Base-by-base conservation (phyloP, 2,329 filamentous ascomycete genomes). In the Penicillium sp. region DNA sequence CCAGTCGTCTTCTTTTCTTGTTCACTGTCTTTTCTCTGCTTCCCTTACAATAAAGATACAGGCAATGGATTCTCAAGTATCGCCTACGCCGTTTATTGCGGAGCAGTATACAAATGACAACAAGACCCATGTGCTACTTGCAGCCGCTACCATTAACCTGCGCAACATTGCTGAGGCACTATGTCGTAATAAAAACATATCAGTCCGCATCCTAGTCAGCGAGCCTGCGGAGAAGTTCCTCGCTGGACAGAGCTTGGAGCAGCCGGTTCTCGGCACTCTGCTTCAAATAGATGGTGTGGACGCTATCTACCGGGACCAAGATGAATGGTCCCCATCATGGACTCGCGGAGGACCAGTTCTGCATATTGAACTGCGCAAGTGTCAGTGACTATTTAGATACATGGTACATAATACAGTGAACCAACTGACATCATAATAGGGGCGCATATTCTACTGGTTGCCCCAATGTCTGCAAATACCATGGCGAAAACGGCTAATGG, bases 141-240 rank as follows among this genome's bases (percentile, higher is more conserved):
- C 83, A 37, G 84, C 85, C n/a, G 92, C 92, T 15, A 91, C 89
- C 7, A 96, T 96, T 67, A 97, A 97, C 69, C 77, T 91, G 3
- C 85, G 85, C 2, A 77, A 82, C 38, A 90, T 92, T 61, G 78
- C 88, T 56, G 57, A 69, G 40, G 63, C 74, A 1, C 65, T 81
- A 18, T 79, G 80, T 63, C 65, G 69, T 60, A 68, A 70, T 35
- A 61, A 75, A 46, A 58, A 71, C 18, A 75, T 97, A 54, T 91
- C 90, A 10, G 91, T 97, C 70, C 88, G 91, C n/a, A 77, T 97
- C 50, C 77, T 97, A 56, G 80, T 97, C 56, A 96, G 91, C 3
- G 74, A 82, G 32, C 85, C 87, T 1, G 89, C 93, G 0, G 75
- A 81, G 25, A 80, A 86, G 31, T 97, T 97, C 71, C 84, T 97